A percentile compares a stretch with the other conserved stretches of the same genome.
phyloP scores from a whole-genome alignment of 1,139 yeast genomes.

The Petasospora fabianii region DNA sequence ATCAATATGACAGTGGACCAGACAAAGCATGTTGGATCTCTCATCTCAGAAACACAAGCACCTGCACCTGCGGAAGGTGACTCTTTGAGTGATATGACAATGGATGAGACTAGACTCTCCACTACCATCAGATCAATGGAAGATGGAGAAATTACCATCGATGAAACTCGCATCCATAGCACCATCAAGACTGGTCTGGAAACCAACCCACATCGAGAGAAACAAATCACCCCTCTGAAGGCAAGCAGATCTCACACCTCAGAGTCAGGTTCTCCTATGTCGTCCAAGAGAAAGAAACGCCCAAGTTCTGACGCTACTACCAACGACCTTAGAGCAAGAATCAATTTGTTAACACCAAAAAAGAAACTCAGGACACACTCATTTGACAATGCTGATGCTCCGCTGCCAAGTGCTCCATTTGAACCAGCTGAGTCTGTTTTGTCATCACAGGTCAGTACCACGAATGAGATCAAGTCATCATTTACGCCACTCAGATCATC shows the following conservation, averaged over 20 bases:
- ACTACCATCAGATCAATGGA: slow-evolving; percentile 4
- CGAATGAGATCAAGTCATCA: slow-evolving; percentile 15
- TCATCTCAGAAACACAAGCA: neutral
- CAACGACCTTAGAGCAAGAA: slow-evolving; percentile 20
- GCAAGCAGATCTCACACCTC: slow-evolving; percentile 25
- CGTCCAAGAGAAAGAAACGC: slow-evolving; percentile 21
- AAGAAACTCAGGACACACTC: slow-evolving; percentile 22
- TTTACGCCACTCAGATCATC: slow-evolving; percentile 26
- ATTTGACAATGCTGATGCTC: neutral
- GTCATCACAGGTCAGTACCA: slow-evolving; percentile 13
- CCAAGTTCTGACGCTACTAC: slow-evolving; percentile 14
- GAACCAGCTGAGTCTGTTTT: slow-evolving; percentile 6
- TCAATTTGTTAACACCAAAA: slow-evolving; percentile 26
- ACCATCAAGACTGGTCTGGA: neutral
- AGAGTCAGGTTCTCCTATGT: slow-evolving; percentile 27
- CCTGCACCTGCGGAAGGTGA: neutral
- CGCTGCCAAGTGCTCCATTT: slow-evolving; percentile 4
- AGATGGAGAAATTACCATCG: neutral
- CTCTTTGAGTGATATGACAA: slow-evolving; percentile 10
- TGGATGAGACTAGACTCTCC: slow-evolving; percentile 16
- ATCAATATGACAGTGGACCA: slow-evolving; percentile 8
- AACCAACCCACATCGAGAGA: neutral
- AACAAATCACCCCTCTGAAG: slow-evolving; percentile 22
- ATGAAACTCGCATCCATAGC: neutral
- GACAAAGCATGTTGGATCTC: slow-evolving; percentile 15